Conservation (phyloP, 306 rosid genomes). For the Acacia acuminata region DNA sequence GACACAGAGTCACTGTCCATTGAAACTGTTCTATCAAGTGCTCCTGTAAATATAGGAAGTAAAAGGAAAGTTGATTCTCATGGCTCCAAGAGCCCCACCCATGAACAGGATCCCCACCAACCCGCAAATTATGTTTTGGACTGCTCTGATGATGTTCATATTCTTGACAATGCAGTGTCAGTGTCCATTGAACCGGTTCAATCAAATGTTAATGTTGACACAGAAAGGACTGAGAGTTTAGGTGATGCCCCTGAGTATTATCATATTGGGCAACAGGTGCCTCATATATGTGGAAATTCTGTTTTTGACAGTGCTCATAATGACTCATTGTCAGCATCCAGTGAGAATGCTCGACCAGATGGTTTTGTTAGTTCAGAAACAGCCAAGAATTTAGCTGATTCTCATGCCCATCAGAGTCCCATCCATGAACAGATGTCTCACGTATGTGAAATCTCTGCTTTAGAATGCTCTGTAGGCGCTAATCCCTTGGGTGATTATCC, state of each 20-base stretch:
- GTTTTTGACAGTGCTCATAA: constrained; percentile 39
- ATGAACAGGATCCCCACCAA: constrained; percentile 23
- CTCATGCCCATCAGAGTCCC: constrained; percentile 32
- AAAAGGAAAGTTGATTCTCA: constrained; percentile 7
- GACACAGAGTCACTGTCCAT: too few species aligned
- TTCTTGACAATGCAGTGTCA: constrained; percentile 35
- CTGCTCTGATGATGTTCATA: constrained; percentile 4
- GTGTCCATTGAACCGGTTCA: constrained; percentile 32
- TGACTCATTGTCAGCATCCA: constrained; percentile 42
- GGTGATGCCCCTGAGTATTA: constrained; percentile 33
- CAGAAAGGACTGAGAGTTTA: constrained; percentile 16
- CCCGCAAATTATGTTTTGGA: too few species aligned
- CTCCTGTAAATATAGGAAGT: too few species aligned
- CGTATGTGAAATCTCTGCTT: constrained; percentile 30
- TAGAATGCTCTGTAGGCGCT: constrained; percentile 37
- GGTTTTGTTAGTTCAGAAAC: not conserved
- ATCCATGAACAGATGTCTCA: constrained; percentile 39
- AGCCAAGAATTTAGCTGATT: constrained; percentile 19
- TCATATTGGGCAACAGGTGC: constrained; percentile 27
- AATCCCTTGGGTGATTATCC: constrained; percentile 23
- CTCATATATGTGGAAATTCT: constrained; percentile 32
- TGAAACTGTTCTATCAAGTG: too few species aligned
- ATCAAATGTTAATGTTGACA: constrained; percentile 29
- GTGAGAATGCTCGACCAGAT: not conserved
- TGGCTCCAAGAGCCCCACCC: constrained; percentile 24